phyloP scores from a whole-genome alignment of 1,284 basidiomycete species.

The Cerioporus squamosus region DNA sequence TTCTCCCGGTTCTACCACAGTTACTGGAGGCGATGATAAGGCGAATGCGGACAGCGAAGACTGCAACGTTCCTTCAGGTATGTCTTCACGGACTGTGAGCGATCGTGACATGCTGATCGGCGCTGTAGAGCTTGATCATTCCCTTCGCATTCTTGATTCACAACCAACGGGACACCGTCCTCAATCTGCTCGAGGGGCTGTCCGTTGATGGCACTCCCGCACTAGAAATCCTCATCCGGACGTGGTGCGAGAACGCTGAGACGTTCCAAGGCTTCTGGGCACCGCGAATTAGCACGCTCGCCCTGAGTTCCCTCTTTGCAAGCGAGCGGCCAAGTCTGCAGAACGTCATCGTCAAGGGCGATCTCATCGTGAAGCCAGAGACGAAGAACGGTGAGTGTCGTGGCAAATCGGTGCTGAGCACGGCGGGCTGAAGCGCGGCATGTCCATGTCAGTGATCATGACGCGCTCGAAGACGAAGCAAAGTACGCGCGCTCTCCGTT shows the following conservation, averaged over 20 bases:
- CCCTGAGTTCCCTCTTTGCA: slow-evolving; percentile 77
- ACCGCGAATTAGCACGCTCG: slow-evolving; percentile 82
- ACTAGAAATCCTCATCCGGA: slow-evolving; percentile 82
- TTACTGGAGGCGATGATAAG: slow-evolving; percentile 83
- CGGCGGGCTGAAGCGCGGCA: slow-evolving; percentile 10
- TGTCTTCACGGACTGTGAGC: slow-evolving; percentile 16
- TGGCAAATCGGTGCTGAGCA: background rate
- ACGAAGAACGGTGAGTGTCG: slow-evolving; percentile 75
- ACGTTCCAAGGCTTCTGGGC: slow-evolving; percentile 96
- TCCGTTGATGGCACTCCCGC: slow-evolving; percentile 60
- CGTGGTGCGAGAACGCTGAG: slow-evolving; percentile 94
- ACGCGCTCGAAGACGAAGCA: slow-evolving; percentile 89
- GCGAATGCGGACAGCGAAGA: slow-evolving; percentile 83
- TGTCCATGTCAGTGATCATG: slow-evolving; percentile 77
- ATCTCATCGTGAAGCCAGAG: slow-evolving; percentile 82
- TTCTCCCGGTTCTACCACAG: slow-evolving; percentile 84
- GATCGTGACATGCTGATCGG: background rate
- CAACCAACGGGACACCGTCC: slow-evolving; percentile 78
- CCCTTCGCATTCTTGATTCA: slow-evolving; percentile 91
- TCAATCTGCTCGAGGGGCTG: slow-evolving; percentile 75
- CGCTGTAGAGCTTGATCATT: slow-evolving; percentile 77
- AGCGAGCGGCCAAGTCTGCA: slow-evolving; percentile 66
- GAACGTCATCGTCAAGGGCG: slow-evolving; percentile 84
- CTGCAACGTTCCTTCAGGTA: slow-evolving; percentile 88
- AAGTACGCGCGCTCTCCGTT: slow-evolving; percentile 56